These are phyloP conservation scores for Trichosporon faecale DNA, from an alignment of 1,284 basidiomycete species.

Conservation along the genomic window DNA sequence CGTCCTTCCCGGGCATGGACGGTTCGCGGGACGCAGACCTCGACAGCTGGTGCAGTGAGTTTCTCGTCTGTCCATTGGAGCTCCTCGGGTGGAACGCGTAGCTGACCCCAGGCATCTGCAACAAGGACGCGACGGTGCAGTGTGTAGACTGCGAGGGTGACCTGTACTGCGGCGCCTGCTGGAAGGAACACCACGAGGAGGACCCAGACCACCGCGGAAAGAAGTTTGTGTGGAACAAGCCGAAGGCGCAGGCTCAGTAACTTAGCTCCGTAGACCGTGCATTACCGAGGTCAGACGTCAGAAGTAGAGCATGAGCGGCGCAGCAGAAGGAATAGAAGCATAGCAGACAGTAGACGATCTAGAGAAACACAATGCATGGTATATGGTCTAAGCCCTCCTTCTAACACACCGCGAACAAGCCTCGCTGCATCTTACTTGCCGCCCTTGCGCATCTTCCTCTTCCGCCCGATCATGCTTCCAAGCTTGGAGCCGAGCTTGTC, in stretches of 20 bases:
- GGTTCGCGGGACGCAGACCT: constrained; percentile 39
- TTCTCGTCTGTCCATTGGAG: too few relatives aligned
- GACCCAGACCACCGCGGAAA: constrained; percentile 5
- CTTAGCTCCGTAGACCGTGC: too few relatives aligned
- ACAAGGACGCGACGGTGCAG: constrained; percentile 41
- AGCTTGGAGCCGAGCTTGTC: constrained; percentile 47
- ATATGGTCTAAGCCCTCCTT: not conserved
- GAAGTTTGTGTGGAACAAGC: constrained; percentile 17
- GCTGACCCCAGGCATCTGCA: constrained; percentile 45
- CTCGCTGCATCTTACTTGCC: constrained; percentile 8
- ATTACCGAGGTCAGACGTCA: too few relatives aligned
- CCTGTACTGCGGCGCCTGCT: constrained; percentile 45
- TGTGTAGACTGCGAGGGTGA: constrained; percentile 46
- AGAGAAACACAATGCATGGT: constrained; percentile 8
- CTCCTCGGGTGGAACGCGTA: not conserved
- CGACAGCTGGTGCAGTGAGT: constrained; percentile 51
- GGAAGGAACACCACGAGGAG: constrained; percentile 31
- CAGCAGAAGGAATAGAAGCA: too few relatives aligned
- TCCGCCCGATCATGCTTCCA: constrained; percentile 51
- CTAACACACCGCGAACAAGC: not conserved
- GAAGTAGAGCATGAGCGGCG: not conserved
- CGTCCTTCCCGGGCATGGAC: constrained; percentile 41
- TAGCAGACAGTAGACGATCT: not conserved
- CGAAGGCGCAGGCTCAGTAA: not conserved
- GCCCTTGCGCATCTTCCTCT: constrained; percentile 40